These are phyloP conservation scores for Blastomyces emzantsi DNA, from an alignment of 2,329 filamentous ascomycete genomes.

Conservation along the genomic window DNA sequence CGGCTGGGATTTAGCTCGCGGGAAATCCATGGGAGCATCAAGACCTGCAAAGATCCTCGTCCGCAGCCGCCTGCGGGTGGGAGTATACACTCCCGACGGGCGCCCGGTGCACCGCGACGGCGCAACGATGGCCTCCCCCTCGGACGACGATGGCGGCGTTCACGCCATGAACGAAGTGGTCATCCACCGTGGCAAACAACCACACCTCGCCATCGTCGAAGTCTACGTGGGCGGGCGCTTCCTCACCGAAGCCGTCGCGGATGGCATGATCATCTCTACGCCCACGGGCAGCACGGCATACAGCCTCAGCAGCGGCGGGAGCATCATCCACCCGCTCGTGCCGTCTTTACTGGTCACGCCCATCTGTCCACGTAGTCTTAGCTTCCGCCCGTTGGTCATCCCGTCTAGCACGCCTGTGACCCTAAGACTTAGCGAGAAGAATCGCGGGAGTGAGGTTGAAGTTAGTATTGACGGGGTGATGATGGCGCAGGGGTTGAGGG, in stretches of 20 bases:
- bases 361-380: conserved; percentile 85
- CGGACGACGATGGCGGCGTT: conserved; percentile 38
- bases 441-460: conserved; percentile 65
- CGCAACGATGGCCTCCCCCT: conserved; percentile 20
- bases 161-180: conserved; percentile 92
- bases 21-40: conserved; percentile 68
- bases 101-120: conserved; percentile 28
- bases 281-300: conserved; percentile 95
- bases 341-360: conserved; percentile 82
- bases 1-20: conserved; percentile 64
- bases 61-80: conserved; percentile 77
- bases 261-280: conserved; percentile 89
- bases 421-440: conserved; percentile 70
- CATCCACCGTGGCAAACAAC: conserved; percentile 80
- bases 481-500: conserved; percentile 53
- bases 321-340: conserved; percentile 89
- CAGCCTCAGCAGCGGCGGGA: conserved; percentile 82
- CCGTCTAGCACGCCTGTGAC: conserved; percentile 52
- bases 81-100: conserved; percentile 65
- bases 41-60: conserved; percentile 74
- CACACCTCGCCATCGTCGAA: conserved; percentile 85
- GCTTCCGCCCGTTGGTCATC: conserved; percentile 87
- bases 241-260: conserved; percentile 86
- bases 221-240: conserved; percentile 84
- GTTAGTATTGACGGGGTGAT: conserved; percentile 71